A percentile compares a stretch with the other conserved stretches of the same genome.
These are phyloP conservation scores for Lentinus tigrinus DNA, from an alignment of 768 basidiomycete genomes.

Conservation along the genomic window DNA sequence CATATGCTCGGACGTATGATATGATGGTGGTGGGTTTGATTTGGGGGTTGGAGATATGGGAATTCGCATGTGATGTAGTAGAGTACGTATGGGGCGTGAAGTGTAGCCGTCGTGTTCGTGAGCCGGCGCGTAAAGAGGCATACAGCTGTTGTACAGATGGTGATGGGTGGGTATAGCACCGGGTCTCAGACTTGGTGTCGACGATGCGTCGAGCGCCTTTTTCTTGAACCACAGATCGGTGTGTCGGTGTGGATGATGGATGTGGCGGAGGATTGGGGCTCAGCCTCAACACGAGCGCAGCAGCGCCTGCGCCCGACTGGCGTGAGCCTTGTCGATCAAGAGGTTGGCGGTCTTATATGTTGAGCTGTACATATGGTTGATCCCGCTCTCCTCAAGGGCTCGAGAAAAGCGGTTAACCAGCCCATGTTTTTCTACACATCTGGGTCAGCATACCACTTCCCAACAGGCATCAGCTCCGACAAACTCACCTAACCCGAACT, in stretches of 20 bases:
- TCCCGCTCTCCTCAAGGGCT: conserved; percentile 66
- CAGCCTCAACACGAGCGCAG: conserved; percentile 51
- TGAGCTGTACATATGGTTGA: conserved; percentile 84
- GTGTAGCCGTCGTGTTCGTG: too few species aligned
- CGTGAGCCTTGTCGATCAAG: conserved; percentile 62
- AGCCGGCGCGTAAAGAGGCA: too few species aligned
- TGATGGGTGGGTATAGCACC: too few species aligned
- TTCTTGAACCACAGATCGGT: too few species aligned
- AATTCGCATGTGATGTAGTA: too few species aligned
- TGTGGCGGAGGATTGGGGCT: background rate
- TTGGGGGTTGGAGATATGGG: too few species aligned
- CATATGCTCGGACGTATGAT: too few species aligned
- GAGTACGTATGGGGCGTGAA: too few species aligned
- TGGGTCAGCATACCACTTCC: background rate
- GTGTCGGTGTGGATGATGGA: background rate
- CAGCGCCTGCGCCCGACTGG: conserved; percentile 54
- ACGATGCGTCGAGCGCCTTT: too few species aligned
- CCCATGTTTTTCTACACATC: conserved; percentile 64
- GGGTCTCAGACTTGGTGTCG: too few species aligned
- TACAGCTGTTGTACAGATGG: too few species aligned
- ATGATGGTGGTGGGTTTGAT: too few species aligned
- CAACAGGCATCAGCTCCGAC: background rate
- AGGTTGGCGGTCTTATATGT: conserved; percentile 84
- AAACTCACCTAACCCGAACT: conserved; percentile 64
- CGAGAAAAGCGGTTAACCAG: conserved; percentile 76